These are phyloP conservation scores for Lactifluus volemus DNA, from an alignment of 768 basidiomycete genomes.

Conservation along the genomic window DNA sequence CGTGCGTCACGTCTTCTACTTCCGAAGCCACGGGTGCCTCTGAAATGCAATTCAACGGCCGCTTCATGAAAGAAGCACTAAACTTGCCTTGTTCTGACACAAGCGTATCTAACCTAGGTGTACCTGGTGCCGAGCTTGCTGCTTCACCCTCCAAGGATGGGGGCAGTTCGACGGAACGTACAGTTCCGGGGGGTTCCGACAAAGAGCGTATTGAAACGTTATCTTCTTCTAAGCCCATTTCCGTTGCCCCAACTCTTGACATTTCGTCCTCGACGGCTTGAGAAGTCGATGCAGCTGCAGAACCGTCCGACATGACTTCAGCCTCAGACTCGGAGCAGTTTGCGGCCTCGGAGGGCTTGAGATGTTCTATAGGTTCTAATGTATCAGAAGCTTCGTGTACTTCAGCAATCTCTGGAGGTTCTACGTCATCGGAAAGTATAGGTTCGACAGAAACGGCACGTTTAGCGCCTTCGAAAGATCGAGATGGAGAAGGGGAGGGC, in stretches of 20 bases:
- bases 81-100: neutral
- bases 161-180: neutral
- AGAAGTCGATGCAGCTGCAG: neutral
- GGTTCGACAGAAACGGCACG: neutral
- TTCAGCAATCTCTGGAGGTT: neutral
- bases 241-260: neutral
- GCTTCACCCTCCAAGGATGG: neutral
- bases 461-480: neutral
- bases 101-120: neutral
- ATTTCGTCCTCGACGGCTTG: neutral
- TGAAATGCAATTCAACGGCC: neutral
- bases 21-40: neutral
- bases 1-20: neutral
- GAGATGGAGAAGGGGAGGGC: neutral
- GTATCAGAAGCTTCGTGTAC: neutral
- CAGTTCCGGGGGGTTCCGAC: neutral
- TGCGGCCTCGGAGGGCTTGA: neutral
- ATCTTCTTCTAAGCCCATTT: neutral
- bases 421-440: neutral
- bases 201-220: neutral
- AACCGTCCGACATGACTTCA: neutral
- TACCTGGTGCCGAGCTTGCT: neutral
- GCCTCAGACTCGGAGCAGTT: neutral
- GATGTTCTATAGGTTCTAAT: conserved; percentile 3
- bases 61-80: neutral